These are phyloP conservation scores for Polyplosphaeria fusca DNA, from an alignment of 495 filamentous ascomycete species.

Conservation along the genomic window DNA sequence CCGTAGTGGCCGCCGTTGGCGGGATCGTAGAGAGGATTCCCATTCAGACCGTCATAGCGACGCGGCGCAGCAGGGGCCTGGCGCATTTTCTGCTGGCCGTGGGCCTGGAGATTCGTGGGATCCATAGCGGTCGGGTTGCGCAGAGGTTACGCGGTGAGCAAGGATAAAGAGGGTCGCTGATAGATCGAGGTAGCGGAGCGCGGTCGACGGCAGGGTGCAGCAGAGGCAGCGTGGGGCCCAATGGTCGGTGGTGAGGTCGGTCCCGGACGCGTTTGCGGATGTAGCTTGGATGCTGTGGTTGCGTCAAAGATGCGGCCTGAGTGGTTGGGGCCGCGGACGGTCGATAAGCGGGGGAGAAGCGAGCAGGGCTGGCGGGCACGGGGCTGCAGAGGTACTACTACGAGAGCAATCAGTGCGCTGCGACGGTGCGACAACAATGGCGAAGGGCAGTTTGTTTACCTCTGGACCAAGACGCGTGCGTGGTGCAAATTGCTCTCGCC, in stretches of 20 bases:
- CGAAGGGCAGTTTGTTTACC: slow-evolving; percentile 28
- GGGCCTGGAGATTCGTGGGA: slow-evolving; percentile 50
- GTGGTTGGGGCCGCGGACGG: slow-evolving; percentile 6
- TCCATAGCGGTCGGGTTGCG: slow-evolving; percentile 49
- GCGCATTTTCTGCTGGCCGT: slow-evolving; percentile 52
- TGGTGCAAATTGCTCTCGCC: slow-evolving; percentile 10
- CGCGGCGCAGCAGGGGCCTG: slow-evolving; percentile 38
- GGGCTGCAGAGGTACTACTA: slow-evolving; percentile 14
- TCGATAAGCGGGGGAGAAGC: slow-evolving; percentile 19
- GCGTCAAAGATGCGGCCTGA: slow-evolving; percentile 28
- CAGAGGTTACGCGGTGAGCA: slow-evolving; percentile 19
- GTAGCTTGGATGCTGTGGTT: slow-evolving; percentile 23
- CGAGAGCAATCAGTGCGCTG: slow-evolving; percentile 19
- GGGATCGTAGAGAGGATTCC: slow-evolving; percentile 70
- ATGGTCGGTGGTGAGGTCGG: slow-evolving; percentile 13
- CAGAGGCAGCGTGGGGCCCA: not conserved
- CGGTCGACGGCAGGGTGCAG: slow-evolving; percentile 17
- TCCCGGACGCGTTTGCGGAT: slow-evolving; percentile 16
- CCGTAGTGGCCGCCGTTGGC: slow-evolving; percentile 85
- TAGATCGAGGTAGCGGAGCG: not conserved
- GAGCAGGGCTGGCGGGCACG: not conserved
- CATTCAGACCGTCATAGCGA: slow-evolving; percentile 42
- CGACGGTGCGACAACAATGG: slow-evolving; percentile 15
- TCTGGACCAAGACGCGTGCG: slow-evolving; percentile 17
- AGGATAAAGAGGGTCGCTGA: not conserved